phyloP scores from a whole-genome alignment of 2,329 filamentous ascomycete species.

The Nigrospora sphaerica region DNA sequence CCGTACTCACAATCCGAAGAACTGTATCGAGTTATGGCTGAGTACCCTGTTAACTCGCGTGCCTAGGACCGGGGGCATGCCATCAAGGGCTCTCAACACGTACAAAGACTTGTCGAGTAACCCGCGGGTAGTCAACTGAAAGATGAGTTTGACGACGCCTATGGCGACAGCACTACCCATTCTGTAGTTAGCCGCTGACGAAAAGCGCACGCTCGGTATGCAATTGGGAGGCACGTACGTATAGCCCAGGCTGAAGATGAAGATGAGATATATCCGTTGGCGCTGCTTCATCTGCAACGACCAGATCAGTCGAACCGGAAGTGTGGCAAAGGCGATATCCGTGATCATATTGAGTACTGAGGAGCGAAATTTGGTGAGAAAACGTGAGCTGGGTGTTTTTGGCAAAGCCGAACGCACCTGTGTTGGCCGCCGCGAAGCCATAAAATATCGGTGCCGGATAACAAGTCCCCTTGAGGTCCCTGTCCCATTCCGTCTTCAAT shows the following conservation, averaged over 20 bases:
- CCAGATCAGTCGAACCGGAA: slow-evolving; percentile 34
- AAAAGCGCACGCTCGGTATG: neutral
- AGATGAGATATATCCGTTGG: slow-evolving; percentile 29
- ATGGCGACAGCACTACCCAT: neutral
- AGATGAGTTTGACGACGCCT: neutral
- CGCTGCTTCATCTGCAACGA: slow-evolving; percentile 30
- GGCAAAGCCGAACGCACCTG: slow-evolving; percentile 4
- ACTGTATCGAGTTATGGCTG: neutral
- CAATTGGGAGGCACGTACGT: slow-evolving; percentile 8
- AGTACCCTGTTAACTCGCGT: neutral
- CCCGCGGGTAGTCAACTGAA: neutral
- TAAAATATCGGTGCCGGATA: neutral
- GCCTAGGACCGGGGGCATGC: neutral
- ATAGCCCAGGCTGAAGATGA: slow-evolving; percentile 34
- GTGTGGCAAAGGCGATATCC: slow-evolving; percentile 33
- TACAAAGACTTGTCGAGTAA: neutral
- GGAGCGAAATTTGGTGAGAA: neutral
- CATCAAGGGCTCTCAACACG: neutral
- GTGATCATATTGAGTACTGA: slow-evolving; percentile 33
- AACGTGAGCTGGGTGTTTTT: neutral
- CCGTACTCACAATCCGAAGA: slow-evolving; percentile 4
- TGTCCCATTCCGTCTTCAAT: neutral
- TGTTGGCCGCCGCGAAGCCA: slow-evolving; percentile 10
- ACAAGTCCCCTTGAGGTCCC: neutral
- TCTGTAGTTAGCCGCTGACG: neutral